Evolutionary conservation across 1,284 basidiomycete genomes (phyloP), one percentile per base, ranked within the genome.

Genomic region (Moesziomyces aphidis): DNA sequence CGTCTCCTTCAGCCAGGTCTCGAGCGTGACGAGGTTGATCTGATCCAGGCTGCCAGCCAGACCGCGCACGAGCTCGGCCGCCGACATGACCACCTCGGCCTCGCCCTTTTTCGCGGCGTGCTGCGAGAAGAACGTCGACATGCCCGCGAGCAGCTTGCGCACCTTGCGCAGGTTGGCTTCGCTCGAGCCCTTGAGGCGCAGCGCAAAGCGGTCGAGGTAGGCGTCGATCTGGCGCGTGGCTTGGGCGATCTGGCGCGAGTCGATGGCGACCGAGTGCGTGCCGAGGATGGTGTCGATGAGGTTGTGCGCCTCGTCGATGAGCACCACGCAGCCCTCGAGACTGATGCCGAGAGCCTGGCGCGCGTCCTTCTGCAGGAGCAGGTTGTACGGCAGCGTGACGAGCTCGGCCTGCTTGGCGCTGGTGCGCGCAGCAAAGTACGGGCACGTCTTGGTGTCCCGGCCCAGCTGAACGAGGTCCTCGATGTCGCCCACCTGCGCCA

Each of bases 251-350:
- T 88, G 89, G 2, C 85, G 78, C 5, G 89, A 87, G 1, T 91
- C 88, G 6, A 98, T 86, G 1, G 89, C 87, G 21, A 90, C 88
- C 2, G 93, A 93, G 62, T 96, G 93, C 22, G 97, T 88, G 0
- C 92, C 91, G 5, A 99, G 89, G 1, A 98, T 87, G 0, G 94
- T 95, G 22, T 95, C 86, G 63, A 86, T 85, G 13, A 86, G 80
- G 53, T 86, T 99, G 85, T 99, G 96, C 0, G 95, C 97, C 86
- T 99, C 96, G 83, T 99, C 96, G 61, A 99, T 90, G 46, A 99
- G 88, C 13, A 99, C 89, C 17, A 98, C 88, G 78, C 89, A 36
- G 88, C 91, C 53, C 94, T 87, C 81, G 92, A 90, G 77, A 95
- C 57, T 60, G 36, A 83, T 95, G 0, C 92, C 92, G 1, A 98